These are phyloP conservation scores for Ulmus americana DNA, from an alignment of 331 rosid species.

Conservation along the genomic window DNA sequence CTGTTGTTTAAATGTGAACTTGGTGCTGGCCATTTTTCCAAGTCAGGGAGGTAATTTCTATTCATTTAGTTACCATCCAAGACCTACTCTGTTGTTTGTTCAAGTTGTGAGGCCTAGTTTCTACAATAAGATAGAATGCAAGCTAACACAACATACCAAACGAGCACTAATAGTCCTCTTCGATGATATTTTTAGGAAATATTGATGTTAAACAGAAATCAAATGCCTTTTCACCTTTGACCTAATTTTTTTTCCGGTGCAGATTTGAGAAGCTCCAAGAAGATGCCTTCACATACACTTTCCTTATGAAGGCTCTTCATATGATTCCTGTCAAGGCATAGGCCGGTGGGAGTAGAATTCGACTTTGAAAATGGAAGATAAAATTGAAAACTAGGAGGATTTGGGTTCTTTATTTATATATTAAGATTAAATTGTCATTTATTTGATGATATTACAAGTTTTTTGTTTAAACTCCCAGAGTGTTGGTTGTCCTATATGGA, in stretches of 20 bases:
- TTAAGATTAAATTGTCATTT: too few species aligned
- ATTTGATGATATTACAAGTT: too few species aligned
- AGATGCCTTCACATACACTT: neutral
- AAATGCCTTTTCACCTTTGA: neutral
- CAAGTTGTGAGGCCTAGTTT: too few species aligned
- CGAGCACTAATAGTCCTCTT: neutral
- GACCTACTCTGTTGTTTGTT: too few species aligned
- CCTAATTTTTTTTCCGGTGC: neutral
- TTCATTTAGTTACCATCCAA: neutral
- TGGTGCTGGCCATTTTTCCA: slow-evolving; percentile 37
- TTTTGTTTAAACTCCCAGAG: too few species aligned
- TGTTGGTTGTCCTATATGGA: too few species aligned
- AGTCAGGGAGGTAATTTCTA: slow-evolving; percentile 60
- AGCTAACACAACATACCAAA: too few species aligned
- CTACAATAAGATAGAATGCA: too few species aligned
- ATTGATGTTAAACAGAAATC: neutral
- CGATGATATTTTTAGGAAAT: neutral
- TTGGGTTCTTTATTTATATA: too few species aligned
- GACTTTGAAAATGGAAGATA: too few species aligned
- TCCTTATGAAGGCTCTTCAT: neutral
- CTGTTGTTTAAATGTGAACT: slow-evolving; percentile 76
- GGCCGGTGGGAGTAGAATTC: neutral
- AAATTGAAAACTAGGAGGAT: too few species aligned
- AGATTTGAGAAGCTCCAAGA: slow-evolving; percentile 1
- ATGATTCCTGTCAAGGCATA: neutral